phyloP scores from a whole-genome alignment of 441 rosid species.

The Erodium trifolium region DNA sequence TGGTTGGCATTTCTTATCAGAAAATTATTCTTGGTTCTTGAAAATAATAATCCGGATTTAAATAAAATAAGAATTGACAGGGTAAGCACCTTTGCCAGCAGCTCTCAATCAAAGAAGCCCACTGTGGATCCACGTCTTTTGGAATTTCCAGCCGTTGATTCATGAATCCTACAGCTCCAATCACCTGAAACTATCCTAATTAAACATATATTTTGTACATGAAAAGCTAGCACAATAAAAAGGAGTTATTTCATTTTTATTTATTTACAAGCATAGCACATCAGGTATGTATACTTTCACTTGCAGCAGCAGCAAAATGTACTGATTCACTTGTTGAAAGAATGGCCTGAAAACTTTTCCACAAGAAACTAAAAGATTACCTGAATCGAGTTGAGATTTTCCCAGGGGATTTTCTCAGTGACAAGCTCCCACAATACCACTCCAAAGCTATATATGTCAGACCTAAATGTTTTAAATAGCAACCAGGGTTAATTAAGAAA shows the following conservation, averaged over 20 bases:
- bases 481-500: slow-evolving; percentile 5
- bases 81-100: slow-evolving; percentile 77
- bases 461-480: slow-evolving; percentile 37
- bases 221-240: too few relatives aligned
- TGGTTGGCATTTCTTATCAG: slow-evolving; percentile 9
- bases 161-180: slow-evolving; percentile 96
- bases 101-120: slow-evolving; percentile 74
- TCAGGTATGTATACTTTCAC: not conserved
- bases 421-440: slow-evolving; percentile 92
- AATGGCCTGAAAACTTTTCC: not conserved
- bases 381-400: slow-evolving; percentile 92
- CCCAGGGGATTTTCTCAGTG: slow-evolving; percentile 96
- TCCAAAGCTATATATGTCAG: slow-evolving; percentile 87
- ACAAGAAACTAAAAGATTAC: slow-evolving; percentile 25
- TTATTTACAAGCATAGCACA: slow-evolving; percentile 13
- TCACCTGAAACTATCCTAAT: slow-evolving; percentile 54
- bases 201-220: not conserved
- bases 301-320: not conserved
- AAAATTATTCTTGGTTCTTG: slow-evolving; percentile 4
- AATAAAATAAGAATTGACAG: slow-evolving; percentile 3
- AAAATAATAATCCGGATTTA: slow-evolving; percentile 4
- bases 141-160: slow-evolving; percentile 82
- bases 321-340: not conserved
- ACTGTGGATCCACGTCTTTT: slow-evolving; percentile 61
- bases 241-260: not conserved